A percentile compares a stretch with the other conserved stretches of the same genome.
Evolutionary conservation across 1,284 basidiomycete species (phyloP).

Genomic region (Heterobasidion annosum): DNA sequence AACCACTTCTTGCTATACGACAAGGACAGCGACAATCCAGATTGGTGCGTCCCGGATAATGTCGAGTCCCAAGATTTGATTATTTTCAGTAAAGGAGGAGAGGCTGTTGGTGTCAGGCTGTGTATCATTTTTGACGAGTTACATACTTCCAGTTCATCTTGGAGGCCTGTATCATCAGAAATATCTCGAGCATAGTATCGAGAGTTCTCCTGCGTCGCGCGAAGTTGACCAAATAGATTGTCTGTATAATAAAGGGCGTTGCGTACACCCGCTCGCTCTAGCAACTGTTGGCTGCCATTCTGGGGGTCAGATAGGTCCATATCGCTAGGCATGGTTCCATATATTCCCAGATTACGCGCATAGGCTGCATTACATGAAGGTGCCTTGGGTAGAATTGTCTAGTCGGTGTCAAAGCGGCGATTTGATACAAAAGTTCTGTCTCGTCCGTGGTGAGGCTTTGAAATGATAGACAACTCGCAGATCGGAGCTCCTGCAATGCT

Average conservation of each 20-base stretch:
- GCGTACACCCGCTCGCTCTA: constrained; percentile 8
- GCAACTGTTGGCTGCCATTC: not conserved
- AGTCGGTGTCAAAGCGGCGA: constrained; percentile 24
- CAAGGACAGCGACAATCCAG: not conserved
- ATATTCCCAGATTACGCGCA: constrained; percentile 13
- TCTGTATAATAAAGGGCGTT: constrained; percentile 2
- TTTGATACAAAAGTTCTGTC: constrained; percentile 21
- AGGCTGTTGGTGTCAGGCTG: too few species aligned
- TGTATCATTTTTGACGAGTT: too few species aligned
- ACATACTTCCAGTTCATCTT: not conserved
- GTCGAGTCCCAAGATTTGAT: not conserved
- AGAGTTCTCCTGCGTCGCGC: not conserved
- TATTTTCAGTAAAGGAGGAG: not conserved
- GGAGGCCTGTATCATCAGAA: not conserved
- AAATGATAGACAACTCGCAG: constrained; percentile 29
- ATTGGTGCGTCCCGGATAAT: not conserved
- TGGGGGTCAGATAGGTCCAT: too few species aligned
- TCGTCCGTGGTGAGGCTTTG: constrained; percentile 21
- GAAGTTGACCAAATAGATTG: not conserved
- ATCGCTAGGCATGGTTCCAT: constrained; percentile 1
- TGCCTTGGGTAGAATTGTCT: constrained; percentile 29
- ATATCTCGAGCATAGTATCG: not conserved
- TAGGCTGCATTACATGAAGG: constrained; percentile 29
- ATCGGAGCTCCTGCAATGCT: constrained; percentile 28
- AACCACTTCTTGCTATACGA: constrained; percentile 7